Conservation (phyloP, 139 green algal genomes). For the Choricystis sp. region DNA sequence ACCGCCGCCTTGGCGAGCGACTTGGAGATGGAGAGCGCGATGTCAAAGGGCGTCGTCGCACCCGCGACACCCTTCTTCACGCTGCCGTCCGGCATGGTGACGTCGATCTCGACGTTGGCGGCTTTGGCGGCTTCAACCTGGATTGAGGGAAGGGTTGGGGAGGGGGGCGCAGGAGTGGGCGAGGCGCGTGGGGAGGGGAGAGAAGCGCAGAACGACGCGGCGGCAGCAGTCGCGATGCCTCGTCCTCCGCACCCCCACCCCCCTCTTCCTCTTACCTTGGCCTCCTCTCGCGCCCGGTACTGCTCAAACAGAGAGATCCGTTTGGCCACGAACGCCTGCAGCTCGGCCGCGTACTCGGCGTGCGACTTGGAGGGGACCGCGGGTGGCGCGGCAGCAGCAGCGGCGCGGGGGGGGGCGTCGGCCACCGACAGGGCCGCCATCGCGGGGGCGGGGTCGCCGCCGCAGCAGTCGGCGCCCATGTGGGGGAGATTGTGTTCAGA, state of each 20-base stretch:
- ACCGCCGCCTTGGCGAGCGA: slow-evolving; percentile 79
- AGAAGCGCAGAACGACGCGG: background rate
- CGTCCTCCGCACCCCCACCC: too few relatives aligned
- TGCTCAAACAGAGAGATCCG: slow-evolving; percentile 79
- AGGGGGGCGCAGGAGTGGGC: slow-evolving; percentile 35
- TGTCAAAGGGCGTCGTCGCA: slow-evolving; percentile 81
- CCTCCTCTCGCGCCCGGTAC: slow-evolving; percentile 32
- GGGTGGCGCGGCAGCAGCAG: background rate
- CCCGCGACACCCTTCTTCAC: slow-evolving; percentile 49
- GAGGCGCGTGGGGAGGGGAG: background rate
- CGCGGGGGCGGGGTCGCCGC: background rate
- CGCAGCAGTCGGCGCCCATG: slow-evolving; percentile 10
- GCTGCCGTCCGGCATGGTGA: slow-evolving; percentile 27
- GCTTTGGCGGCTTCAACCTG: slow-evolving; percentile 3
- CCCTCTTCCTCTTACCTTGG: slow-evolving; percentile 1
- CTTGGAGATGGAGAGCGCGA: slow-evolving; percentile 71
- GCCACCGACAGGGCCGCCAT: background rate
- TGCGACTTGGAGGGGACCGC: slow-evolving; percentile 8
- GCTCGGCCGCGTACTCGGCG: slow-evolving; percentile 28
- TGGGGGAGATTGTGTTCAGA: too few relatives aligned
- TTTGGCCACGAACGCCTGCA: slow-evolving; percentile 60
- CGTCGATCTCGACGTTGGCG: background rate
- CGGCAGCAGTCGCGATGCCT: too few relatives aligned
- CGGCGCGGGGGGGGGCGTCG: background rate
- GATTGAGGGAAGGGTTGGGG: background rate